Percentiles rank a stretch among this genome's conserved stretches.
phyloP scores from a whole-genome alignment of 768 basidiomycete species.

The Pisolithus albus region DNA sequence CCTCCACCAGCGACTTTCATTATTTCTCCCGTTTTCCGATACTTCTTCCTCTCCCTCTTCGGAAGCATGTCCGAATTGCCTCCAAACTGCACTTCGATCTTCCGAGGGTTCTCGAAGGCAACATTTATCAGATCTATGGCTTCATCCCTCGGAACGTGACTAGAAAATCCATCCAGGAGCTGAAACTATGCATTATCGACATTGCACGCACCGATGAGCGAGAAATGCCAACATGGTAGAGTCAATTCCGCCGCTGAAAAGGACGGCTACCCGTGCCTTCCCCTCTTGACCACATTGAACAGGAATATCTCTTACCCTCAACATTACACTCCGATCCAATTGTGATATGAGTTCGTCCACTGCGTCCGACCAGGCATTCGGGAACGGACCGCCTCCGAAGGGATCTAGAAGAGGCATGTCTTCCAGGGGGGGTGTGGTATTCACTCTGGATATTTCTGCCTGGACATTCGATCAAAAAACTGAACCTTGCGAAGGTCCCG shows the following conservation, averaged over 20 bases:
- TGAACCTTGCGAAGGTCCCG: neutral
- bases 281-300: conserved; percentile 29
- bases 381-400: conserved; percentile 24
- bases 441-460: conserved; percentile 42
- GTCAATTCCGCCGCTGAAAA: conserved; percentile 97
- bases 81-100: conserved; percentile 43
- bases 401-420: conserved; percentile 25
- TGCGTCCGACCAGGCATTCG: conserved; percentile 29
- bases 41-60: conserved; percentile 37
- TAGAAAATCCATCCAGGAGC: conserved; percentile 22
- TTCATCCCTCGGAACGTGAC: conserved; percentile 67
- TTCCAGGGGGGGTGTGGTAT: conserved; percentile 41
- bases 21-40: conserved; percentile 2
- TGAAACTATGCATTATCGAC: neutral
- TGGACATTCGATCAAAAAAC: conserved; percentile 15
- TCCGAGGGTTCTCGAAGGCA: conserved; percentile 92
- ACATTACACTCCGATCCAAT: conserved; percentile 60
- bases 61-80: conserved; percentile 41
- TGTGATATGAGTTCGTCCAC: conserved; percentile 47
- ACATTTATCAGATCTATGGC: conserved; percentile 92
- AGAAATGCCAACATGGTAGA: conserved; percentile 78
- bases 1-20: conserved; percentile 7
- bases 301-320: conserved; percentile 67
- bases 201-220: conserved; percentile 54
- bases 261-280: conserved; percentile 63